Evolutionary conservation across 495 filamentous ascomycete species (phyloP), one percentile per base, ranked within the genome.

Genomic region (Podospora tetraspora): DNA sequence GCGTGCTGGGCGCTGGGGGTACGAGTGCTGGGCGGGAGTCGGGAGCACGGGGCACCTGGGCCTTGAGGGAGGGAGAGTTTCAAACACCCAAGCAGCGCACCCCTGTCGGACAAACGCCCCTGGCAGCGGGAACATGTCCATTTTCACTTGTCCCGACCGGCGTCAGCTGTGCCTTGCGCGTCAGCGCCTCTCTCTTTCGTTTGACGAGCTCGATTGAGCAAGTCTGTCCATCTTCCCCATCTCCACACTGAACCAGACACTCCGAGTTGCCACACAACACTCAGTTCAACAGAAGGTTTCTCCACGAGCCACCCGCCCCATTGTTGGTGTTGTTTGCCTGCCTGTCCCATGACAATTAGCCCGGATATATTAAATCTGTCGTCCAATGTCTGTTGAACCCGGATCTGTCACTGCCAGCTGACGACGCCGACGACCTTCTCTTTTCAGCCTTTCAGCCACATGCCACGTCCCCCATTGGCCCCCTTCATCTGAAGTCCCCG

Each of bases 71-170:
- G 52, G 66, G 66, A 30, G 29, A 58, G 63, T 71, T 76, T 76
- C 73, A 71, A 76, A 73, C 67, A 75, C 68, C 66, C 69, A 68
- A 24, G 52, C 66, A 43, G 34, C 57, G 34, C 34, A 73, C 73
- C 74, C 74, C 71, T 73, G 71, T 69, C 66, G 27, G 63, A 67
- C 58, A 57, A 21, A 56, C 64, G 67, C 72, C 70, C 72, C 68
- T 67, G 57, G 43, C 43, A 52, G 43, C 43, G 19, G 43, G 13
- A 43, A 43, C 34, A 43, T 19, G 34, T 16, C 34, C 34, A 43
- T 43, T 43, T 43, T 43, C 34, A n/a, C 16, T 52, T 7, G 6
- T n/a, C 43, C 43, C 43, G 43, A n/a, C 32, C 19, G 43, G 43
- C 43, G 43, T 52, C 43, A 52, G 43, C 43, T 52, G 32, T 34